Evolutionary conservation across 345 rosid species (phyloP), one percentile per base, ranked within the genome.

Genomic region (Nephelium lappaceum): DNA sequence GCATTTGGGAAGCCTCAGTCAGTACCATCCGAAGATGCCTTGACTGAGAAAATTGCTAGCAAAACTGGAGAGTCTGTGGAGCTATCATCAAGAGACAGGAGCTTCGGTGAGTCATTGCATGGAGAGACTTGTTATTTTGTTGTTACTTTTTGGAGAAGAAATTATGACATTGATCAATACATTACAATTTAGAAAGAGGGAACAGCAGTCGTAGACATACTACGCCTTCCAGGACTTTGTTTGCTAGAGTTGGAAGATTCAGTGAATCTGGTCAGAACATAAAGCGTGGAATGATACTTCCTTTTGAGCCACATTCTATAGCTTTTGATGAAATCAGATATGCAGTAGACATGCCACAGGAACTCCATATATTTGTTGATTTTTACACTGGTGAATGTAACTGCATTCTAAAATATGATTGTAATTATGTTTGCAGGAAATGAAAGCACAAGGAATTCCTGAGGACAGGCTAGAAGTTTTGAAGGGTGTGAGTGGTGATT

Each of bases 1-100:
- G 95, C 95, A 78, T 87, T 87, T 38, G 93, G 86, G 73, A 91
- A 85, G 85, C 83, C 93, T 68, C 93, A 88, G 73, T 88, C 92
- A 7, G 65, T 88, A 27, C 72, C 87, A 79, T 85, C 90, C 5
- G 61, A 88, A 75, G 91, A 91, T 79, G 83, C 84, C 31, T 69
- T 85, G 21, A 82, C 74, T 27, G 88, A 88, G 80, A 89, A 83
- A 73, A 61, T 11, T 62, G 88, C 81, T 2, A 79, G 42, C 75
- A 82, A 38, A 79, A 74, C 74, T 19, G 86, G 82, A 31, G 84
- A 71, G 60, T 60, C 70, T 11, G 64, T 82, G 42, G 91, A 87
- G 80, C 76, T 87, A 42, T 73, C 90, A 31, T 61, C 86, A 31
- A 73, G 77, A 39, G 81, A 55, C 51, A 78, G 70, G 74, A 83